Conservation (phyloP, 176 grass and related monocot genomes). For the Oryza meyeriana region DNA sequence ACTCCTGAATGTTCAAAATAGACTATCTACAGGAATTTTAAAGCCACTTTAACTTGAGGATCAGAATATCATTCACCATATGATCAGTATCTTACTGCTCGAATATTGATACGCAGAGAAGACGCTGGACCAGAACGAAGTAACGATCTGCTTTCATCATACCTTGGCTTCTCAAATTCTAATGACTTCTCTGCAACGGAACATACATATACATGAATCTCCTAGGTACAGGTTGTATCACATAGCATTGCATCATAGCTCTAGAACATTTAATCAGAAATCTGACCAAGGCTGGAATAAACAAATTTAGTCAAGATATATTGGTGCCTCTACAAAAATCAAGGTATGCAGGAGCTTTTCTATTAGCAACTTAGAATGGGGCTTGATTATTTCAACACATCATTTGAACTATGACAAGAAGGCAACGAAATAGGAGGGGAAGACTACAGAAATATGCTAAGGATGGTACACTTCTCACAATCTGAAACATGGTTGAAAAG, state of each 20-base stretch:
- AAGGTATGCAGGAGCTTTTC: neutral
- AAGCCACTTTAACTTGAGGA: neutral
- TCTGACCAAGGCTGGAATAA: neutral
- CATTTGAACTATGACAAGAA: neutral
- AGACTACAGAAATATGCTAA: neutral
- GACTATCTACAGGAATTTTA: neutral
- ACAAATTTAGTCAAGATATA: neutral
- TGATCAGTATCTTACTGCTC: conserved; percentile 59
- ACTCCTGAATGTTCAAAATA: neutral
- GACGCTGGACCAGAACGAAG: conserved; percentile 78
- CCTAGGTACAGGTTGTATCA: neutral
- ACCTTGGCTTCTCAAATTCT: conserved; percentile 64
- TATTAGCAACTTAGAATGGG: neutral
- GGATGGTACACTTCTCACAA: neutral
- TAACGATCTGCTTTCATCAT: conserved; percentile 68
- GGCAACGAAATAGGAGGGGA: neutral
- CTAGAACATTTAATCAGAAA: neutral
- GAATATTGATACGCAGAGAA: conserved; percentile 80
- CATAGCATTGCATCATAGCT: neutral
- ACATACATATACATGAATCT: neutral
- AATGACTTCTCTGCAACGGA: conserved; percentile 69
- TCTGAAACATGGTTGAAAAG: neutral
- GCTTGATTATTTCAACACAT: neutral
- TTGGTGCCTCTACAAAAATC: neutral
- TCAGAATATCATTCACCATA: neutral